A percentile compares a stretch with the other conserved stretches of the same genome.
Evolutionary conservation across 768 basidiomycete species (phyloP).

Genomic region (Mycena capillaripes): DNA sequence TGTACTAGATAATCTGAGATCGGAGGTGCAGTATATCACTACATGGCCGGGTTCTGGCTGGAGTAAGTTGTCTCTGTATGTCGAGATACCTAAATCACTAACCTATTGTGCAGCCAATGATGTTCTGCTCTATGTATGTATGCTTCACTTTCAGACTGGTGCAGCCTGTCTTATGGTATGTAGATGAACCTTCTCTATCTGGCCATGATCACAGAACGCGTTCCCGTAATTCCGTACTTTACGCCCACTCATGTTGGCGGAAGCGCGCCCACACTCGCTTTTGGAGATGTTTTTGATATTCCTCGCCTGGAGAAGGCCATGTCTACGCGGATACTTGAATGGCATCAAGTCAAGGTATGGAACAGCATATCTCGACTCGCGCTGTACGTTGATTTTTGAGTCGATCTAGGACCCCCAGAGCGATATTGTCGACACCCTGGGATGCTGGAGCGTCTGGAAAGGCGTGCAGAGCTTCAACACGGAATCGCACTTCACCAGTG

Average conservation of each 20-base stretch:
- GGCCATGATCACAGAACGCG: conserved; percentile 47
- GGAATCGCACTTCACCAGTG: conserved; percentile 35
- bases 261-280: conserved; percentile 44
- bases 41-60: conserved; percentile 64
- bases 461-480: conserved; percentile 35
- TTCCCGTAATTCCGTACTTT: conserved; percentile 54
- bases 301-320: conserved; percentile 46
- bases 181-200: conserved; percentile 55
- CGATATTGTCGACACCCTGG: conserved; percentile 40
- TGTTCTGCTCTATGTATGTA: conserved; percentile 56
- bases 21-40: conserved; percentile 60
- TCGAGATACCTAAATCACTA: conserved; percentile 1
- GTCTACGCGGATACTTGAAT: conserved; percentile 50
- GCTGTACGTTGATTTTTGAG: not conserved
- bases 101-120: conserved; percentile 57
- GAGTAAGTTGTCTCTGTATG: conserved; percentile 45
- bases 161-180: not conserved
- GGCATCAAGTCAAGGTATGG: conserved; percentile 56
- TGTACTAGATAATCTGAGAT: conserved; percentile 59
- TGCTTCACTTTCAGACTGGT: not conserved
- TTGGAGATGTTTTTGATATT: conserved; percentile 47
- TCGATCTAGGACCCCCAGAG: conserved; percentile 38
- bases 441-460: conserved; percentile 56
- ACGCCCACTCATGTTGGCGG: conserved; percentile 48
- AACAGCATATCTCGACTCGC: not conserved